Conservation (phyloP, 306 rosid species). For the Cucurbita argyrosperma region DNA sequence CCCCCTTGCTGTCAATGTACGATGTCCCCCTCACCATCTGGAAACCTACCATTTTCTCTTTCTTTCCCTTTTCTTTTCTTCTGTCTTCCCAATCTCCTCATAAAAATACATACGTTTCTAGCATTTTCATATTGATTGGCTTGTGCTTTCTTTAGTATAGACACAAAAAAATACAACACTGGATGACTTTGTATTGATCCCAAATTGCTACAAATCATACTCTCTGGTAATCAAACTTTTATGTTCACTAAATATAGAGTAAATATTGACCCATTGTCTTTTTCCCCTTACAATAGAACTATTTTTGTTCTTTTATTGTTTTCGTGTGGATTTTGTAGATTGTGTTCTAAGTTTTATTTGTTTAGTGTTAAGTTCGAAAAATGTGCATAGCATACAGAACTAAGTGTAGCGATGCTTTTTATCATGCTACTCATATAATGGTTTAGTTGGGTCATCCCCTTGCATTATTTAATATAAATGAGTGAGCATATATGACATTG, state of each 20-base stretch:
- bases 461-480: background rate
- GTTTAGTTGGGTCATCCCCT: background rate
- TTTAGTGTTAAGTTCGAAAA: background rate
- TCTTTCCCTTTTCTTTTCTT: background rate
- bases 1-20: background rate
- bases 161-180: background rate
- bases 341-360: too few relatives aligned
- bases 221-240: background rate
- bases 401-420: background rate
- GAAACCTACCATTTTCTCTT: background rate
- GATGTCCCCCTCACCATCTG: conserved; percentile 2
- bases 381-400: background rate
- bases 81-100: too few relatives aligned
- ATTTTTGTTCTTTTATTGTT: background rate
- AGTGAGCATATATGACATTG: background rate
- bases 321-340: background rate
- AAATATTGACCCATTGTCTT: background rate
- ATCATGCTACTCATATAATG: background rate
- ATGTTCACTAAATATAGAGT: background rate
- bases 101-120: background rate
- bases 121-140: background rate
- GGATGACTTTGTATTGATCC: background rate
- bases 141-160: background rate
- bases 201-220: background rate
- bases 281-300: too few relatives aligned